Percentiles rank a stretch among this genome's conserved stretches.
These are phyloP conservation scores for Eutrema heterophyllum DNA, from an alignment of 345 rosid species.

Conservation along the genomic window DNA sequence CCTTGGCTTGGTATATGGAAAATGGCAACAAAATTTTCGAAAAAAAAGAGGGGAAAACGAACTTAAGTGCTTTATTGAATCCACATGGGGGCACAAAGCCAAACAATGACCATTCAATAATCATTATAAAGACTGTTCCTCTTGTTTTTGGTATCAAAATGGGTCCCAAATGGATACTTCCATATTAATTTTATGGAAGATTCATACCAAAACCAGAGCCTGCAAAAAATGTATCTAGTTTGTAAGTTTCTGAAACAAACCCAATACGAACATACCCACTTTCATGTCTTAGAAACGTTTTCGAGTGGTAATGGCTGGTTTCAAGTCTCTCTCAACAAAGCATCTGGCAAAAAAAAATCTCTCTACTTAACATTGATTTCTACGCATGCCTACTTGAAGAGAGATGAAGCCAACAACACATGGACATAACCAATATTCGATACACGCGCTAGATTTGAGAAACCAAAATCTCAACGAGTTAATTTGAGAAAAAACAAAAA, in stretches of 20 bases:
- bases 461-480: neutral
- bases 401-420: conserved; percentile 13
- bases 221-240: conserved; percentile 6
- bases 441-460: neutral
- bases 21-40: neutral
- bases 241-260: conserved; percentile 19
- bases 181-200: neutral
- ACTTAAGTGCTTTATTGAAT: conserved; percentile 15
- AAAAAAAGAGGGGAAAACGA: conserved; percentile 8
- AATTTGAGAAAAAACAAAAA: neutral
- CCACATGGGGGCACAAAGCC: conserved; percentile 29
- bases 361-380: neutral
- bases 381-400: conserved; percentile 6
- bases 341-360: neutral
- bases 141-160: conserved; percentile 26
- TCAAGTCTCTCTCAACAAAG: conserved; percentile 22
- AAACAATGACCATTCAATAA: conserved; percentile 23
- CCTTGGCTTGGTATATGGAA: neutral
- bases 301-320: conserved; percentile 20
- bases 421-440: neutral
- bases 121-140: conserved; percentile 18
- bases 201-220: conserved; percentile 8
- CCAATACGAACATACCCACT: conserved; percentile 1
- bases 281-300: conserved; percentile 3
- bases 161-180: conserved; percentile 27